Conservation (phyloP, 2,329 filamentous ascomycete genomes). For the Plectosphaerella sp. region DNA sequence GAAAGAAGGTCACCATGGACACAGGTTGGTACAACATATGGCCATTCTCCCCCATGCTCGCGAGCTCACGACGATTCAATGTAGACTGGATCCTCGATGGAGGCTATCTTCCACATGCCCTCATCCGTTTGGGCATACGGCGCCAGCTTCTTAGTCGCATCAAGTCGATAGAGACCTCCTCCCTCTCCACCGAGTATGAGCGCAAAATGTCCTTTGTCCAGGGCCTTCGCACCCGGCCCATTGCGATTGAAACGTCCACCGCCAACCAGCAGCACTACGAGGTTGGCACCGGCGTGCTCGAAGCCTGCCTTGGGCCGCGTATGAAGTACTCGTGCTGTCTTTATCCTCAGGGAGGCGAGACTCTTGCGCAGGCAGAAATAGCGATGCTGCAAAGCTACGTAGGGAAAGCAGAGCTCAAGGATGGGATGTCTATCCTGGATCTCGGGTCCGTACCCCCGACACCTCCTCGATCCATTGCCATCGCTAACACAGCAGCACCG, state of each 20-base stretch:
- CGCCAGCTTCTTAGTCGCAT: slow-evolving; percentile 61
- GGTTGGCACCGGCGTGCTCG: slow-evolving; percentile 61
- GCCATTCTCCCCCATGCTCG: slow-evolving; percentile 1
- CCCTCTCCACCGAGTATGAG: slow-evolving; percentile 46
- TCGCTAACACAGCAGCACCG: not conserved
- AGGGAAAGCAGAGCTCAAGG: slow-evolving; percentile 51
- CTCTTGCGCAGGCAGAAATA: slow-evolving; percentile 61
- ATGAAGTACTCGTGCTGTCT: slow-evolving; percentile 71
- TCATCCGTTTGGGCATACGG: slow-evolving; percentile 63
- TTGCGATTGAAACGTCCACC: slow-evolving; percentile 62
- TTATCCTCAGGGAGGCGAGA: slow-evolving; percentile 59
- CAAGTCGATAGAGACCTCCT: slow-evolving; percentile 46
- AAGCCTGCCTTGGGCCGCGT: slow-evolving; percentile 57
- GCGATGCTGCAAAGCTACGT: slow-evolving; percentile 63
- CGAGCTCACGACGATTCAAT: not conserved
- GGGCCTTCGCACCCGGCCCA: slow-evolving; percentile 53
- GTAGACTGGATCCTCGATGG: slow-evolving; percentile 58
- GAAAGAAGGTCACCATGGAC: slow-evolving; percentile 1
- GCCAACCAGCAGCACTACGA: slow-evolving; percentile 72
- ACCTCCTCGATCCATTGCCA: not conserved
- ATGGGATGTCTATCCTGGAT: slow-evolving; percentile 60
- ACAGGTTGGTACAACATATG: slow-evolving; percentile 4
- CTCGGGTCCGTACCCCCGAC: slow-evolving; percentile 41
- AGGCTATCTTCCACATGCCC: slow-evolving; percentile 58
- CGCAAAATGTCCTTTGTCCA: slow-evolving; percentile 62